Base-by-base conservation (phyloP, 208 protist genomes). In the Crithidia acanthocephali region DNA sequence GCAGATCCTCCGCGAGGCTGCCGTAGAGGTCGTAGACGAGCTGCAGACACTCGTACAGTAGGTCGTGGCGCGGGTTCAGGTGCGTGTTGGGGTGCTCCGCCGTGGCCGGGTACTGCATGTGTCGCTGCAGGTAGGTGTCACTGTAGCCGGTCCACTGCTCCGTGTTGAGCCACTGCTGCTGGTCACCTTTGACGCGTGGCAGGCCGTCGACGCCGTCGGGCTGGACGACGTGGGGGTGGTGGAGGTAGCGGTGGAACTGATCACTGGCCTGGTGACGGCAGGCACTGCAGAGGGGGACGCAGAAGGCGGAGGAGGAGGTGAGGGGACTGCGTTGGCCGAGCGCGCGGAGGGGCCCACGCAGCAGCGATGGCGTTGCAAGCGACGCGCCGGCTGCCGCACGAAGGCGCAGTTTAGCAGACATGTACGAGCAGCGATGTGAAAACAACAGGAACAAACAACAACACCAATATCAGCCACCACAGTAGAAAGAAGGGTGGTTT, bases 141-240 rank as follows among this genome's bases (percentile, higher is more conserved):
- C 91, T 96, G 83, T 96, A 96, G 11, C 91, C 91, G 37, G 84
- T 76, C 88, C 89, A 96, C 74, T 96, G 91, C 74, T 96, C 88
- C 30, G 85, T 93, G 81, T 96, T 94, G 37, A 93, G 79, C 91
- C 91, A 96, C 76, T 85, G 76, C 79, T 93, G 88, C 80, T 94
- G 91, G 23, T 93, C 88, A 18, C 70, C 87, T 44, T 93, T 93
- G 4, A 84, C 90, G 30, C 87, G 86, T 1, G 81, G 85, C n/a
- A 94, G 74, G 30, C 74, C 65, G 65, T 94, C 91, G 7, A 96
- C 74, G 44, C 87, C 85, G 50, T 95, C 91, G 6, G 91, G 84
- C 74, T 95, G 91, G 20, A 90, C 91, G 65, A 95, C 85, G 57
- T 94, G 86, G 0, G 88, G 86, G 55, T 95, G 84, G 72, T 95